Percentiles rank a stretch among this genome's conserved stretches.
phyloP scores from a whole-genome alignment of 2,329 filamentous ascomycete genomes.

The Beauveria asiatica region DNA sequence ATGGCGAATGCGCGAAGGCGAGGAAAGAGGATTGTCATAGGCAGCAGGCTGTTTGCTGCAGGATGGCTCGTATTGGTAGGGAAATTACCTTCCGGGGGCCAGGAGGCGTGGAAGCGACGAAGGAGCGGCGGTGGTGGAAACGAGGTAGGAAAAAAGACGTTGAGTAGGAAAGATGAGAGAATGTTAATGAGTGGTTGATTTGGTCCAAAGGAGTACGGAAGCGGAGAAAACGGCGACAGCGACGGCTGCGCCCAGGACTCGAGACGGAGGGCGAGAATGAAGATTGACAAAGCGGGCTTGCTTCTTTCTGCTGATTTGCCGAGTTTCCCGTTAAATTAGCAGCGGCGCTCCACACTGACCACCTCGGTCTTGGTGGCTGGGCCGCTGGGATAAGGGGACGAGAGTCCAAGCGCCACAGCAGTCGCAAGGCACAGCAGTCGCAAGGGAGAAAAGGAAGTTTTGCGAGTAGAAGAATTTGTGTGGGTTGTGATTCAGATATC shows the following conservation, averaged over 20 bases:
- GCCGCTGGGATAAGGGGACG: not conserved
- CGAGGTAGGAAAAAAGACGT: not conserved
- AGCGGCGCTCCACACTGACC: conserved; percentile 10
- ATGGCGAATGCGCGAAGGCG: not conserved
- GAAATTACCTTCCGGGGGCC: not conserved
- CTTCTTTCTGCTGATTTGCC: not conserved
- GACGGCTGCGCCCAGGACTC: not conserved
- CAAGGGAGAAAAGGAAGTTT: not conserved
- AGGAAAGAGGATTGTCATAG: not conserved
- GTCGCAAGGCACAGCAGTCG: not conserved
- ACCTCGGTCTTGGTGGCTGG: not conserved
- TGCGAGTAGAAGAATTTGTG: not conserved
- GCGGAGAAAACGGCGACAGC: not conserved
- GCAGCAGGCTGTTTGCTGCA: not conserved
- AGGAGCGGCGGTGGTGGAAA: not conserved
- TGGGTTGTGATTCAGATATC: not conserved
- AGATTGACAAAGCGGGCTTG: not conserved
- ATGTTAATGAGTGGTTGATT: not conserved
- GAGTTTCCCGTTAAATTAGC: not conserved
- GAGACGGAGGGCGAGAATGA: not conserved
- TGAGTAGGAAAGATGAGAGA: not conserved
- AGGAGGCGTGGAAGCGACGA: not conserved
- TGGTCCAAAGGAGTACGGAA: not conserved
- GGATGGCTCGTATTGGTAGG: not conserved
- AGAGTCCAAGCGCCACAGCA: conserved; percentile 7